Evolutionary conservation across 2,329 filamentous ascomycete species (phyloP), one percentile per base, ranked within the genome.

Genomic region (Aspergillus phoenicis): DNA sequence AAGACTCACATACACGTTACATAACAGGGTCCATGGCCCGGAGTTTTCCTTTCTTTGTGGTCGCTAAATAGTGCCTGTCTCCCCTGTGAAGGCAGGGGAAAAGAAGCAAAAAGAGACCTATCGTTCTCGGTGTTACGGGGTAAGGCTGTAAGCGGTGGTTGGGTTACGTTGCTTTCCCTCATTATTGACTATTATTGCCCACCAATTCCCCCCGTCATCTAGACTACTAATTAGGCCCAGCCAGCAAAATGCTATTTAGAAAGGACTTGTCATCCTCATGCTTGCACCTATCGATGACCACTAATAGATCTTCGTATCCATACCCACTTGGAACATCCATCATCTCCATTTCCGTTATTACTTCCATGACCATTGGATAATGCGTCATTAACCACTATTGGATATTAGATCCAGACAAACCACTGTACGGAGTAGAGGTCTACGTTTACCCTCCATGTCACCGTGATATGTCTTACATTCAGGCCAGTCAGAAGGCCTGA

Each of bases 381-480:
- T 24, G 6, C 30, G 13, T 17, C 30, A 13, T 24, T 24, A 36
- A 36, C 11, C 33, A 36, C 10, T 13, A 5, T 36, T 15, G 33
- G 33, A 15, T 36, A 53, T 7, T 26, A 26, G 26, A 5, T 26
- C 26, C 4, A 26, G 26, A 20, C 20, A 20, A 20, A 20, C 20
- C 20, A 20, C 20, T 20, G 20, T 20, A 20, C 20, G 20, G 20
- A 20, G 20, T 20, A 20, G 33, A 36, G 33, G 33, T 13, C 4
- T 15, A 33, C 11, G 30, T 36, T 5, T 36, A 36, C 28, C 22
- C 5, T 24, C 33, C 49, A 38, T 26, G 38, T 45, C 39, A 41
- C 43, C 26, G 53, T 56, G 53, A 56, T 56, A 56, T 56, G 53
- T 56, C 53, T 56, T 56, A 36, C 39, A 51, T 28, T 15, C 45